A percentile compares a stretch with the other conserved stretches of the same genome.
These are phyloP conservation scores for Penicillium herquei DNA, from an alignment of 495 filamentous ascomycete genomes.

Conservation along the genomic window DNA sequence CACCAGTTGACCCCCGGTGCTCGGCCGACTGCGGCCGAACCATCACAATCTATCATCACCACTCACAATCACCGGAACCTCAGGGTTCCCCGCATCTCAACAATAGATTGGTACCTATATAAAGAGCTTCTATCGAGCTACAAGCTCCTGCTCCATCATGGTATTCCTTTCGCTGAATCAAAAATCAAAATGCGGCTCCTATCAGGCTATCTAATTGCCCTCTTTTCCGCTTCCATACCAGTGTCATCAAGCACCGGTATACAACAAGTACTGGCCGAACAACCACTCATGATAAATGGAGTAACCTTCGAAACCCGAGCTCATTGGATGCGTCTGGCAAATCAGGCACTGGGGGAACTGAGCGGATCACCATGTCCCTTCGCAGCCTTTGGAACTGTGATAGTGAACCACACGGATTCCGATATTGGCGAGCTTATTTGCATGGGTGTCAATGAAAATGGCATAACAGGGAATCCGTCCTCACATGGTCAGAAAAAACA, in stretches of 20 bases:
- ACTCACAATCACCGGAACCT: background rate
- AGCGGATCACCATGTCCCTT: conserved; percentile 44
- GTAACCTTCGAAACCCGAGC: conserved; percentile 31
- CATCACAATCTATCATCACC: background rate
- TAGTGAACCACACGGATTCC: conserved; percentile 52
- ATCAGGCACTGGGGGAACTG: conserved; percentile 38
- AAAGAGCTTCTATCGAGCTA: background rate
- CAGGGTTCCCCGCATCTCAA: background rate
- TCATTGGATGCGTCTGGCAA: conserved; percentile 52
- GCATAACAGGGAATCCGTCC: conserved; percentile 43
- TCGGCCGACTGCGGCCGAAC: conserved; percentile 1
- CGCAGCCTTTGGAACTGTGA: conserved; percentile 49
- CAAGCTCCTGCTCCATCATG: background rate
- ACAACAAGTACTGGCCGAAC: conserved; percentile 2
- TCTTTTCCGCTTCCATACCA: background rate
- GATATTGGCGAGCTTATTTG: conserved; percentile 45
- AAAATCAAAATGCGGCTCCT: background rate
- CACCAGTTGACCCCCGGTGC: background rate
- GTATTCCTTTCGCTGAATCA: background rate
- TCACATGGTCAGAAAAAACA: conserved; percentile 41
- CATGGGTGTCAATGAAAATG: conserved; percentile 39
- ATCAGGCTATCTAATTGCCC: background rate
- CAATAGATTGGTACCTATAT: no score
- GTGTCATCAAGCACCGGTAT: background rate
- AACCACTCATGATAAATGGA: conserved; percentile 10